Percentiles rank a stretch among this genome's conserved stretches.
phyloP scores from a whole-genome alignment of 805 yeast genomes.

The Saccharomyces kudriavzevii region DNA sequence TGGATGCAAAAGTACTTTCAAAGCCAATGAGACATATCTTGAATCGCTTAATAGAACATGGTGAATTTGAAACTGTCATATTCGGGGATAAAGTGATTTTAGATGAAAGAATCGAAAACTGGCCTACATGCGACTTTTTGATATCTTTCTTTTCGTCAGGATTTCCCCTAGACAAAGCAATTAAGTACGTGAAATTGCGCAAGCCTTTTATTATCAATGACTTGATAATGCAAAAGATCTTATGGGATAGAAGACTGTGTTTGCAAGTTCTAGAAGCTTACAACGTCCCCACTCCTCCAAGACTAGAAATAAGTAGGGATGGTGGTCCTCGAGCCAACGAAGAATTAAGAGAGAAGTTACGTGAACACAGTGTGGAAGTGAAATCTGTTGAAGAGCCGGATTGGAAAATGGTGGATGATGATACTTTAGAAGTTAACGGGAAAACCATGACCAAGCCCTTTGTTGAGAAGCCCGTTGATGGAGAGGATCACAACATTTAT shows the following conservation, averaged over 20 bases:
- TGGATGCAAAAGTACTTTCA: slow-evolving; percentile 93
- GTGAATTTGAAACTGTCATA: slow-evolving; percentile 92
- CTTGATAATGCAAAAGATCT: slow-evolving; percentile 77
- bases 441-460: slow-evolving; percentile 72
- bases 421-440: slow-evolving; percentile 72
- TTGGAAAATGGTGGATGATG: slow-evolving; percentile 86
- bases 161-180: slow-evolving; percentile 93
- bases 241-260: slow-evolving; percentile 97
- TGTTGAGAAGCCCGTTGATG: slow-evolving; percentile 98
- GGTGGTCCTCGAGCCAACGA: slow-evolving; percentile 88
- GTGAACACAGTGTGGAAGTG: slow-evolving; percentile 48
- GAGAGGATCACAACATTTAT: slow-evolving; percentile 95
- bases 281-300: slow-evolving; percentile 80
- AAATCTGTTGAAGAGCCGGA: slow-evolving; percentile 50
- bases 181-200: slow-evolving; percentile 76
- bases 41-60: slow-evolving; percentile 79
- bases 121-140: slow-evolving; percentile 98
- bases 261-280: slow-evolving; percentile 68
- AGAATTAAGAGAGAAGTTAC: slow-evolving; percentile 52
- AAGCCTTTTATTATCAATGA: slow-evolving; percentile 89
- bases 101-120: slow-evolving; percentile 87
- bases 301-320: slow-evolving; percentile 86
- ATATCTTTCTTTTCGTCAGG: slow-evolving; percentile 93
- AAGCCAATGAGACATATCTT: slow-evolving; percentile 92
- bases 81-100: slow-evolving; percentile 95